Evolutionary conservation across 2,329 filamentous ascomycete genomes (phyloP).

Genomic region (Fusarium oxysporum): DNA sequence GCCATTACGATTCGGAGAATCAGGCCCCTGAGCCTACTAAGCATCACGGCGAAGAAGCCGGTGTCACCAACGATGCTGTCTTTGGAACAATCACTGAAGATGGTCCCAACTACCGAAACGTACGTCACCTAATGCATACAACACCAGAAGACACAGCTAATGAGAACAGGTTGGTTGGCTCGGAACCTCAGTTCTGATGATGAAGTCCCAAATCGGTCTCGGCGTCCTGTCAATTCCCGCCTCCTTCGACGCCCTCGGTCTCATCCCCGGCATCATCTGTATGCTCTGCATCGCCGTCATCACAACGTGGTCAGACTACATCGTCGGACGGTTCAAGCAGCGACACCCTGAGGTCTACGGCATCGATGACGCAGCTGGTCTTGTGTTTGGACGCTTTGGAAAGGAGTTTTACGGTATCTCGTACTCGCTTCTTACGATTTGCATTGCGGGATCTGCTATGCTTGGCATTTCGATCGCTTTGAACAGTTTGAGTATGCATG

Average conservation of each 20-base stretch:
- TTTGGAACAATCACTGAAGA: slow-evolving; percentile 47
- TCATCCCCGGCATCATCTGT: slow-evolving; percentile 60
- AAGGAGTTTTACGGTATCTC: slow-evolving; percentile 55
- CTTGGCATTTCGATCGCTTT: slow-evolving; percentile 53
- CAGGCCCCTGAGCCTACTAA: slow-evolving; percentile 22
- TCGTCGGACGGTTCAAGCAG: slow-evolving; percentile 64
- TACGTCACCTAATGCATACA: slow-evolving; percentile 14
- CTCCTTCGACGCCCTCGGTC: slow-evolving; percentile 59
- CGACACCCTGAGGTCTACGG: slow-evolving; percentile 63
- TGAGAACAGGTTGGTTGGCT: slow-evolving; percentile 55
- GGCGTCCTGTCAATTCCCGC: slow-evolving; percentile 61
- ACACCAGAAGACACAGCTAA: background rate
- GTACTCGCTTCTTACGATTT: slow-evolving; percentile 51
- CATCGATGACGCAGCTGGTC: slow-evolving; percentile 63
- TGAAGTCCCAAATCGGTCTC: slow-evolving; percentile 61
- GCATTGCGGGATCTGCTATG: slow-evolving; percentile 38
- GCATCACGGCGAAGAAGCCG: slow-evolving; percentile 2
- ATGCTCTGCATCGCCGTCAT: slow-evolving; percentile 55
- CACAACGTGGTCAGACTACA: slow-evolving; percentile 62
- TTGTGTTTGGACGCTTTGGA: slow-evolving; percentile 61
- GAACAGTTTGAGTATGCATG: slow-evolving; percentile 55
- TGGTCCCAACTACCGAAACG: slow-evolving; percentile 49
- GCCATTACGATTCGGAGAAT: slow-evolving; percentile 33
- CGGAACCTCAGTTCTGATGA: slow-evolving; percentile 59
- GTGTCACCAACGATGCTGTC: slow-evolving; percentile 45